These are phyloP conservation scores for Gymnopilus dilepis DNA, from an alignment of 768 basidiomycete genomes.

Conservation along the genomic window DNA sequence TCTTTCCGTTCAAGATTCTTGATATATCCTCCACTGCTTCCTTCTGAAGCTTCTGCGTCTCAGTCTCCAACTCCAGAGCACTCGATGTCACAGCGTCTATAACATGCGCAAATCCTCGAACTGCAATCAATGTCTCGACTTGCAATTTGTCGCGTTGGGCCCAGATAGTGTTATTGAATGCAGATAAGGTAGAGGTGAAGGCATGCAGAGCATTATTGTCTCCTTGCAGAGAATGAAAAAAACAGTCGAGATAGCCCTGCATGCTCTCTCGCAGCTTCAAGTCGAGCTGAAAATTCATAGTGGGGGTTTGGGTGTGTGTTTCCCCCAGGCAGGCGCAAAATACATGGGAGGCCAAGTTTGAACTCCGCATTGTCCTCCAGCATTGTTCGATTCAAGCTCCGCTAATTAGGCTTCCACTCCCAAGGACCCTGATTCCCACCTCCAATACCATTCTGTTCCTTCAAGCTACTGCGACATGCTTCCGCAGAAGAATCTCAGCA, in stretches of 20 bases:
- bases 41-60: neutral
- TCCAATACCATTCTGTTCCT: no score
- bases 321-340: no score
- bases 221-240: neutral
- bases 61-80: constrained; percentile 1
- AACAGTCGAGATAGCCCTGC: neutral
- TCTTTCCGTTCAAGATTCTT: neutral
- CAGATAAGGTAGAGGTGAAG: neutral
- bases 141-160: neutral
- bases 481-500: neutral
- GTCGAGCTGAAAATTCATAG: neutral
- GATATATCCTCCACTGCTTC: neutral
- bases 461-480: neutral
- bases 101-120: neutral
- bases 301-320: neutral
- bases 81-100: neutral
- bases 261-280: neutral
- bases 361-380: constrained; percentile 13
- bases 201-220: neutral
- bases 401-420: no score
- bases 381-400: constrained; percentile 4
- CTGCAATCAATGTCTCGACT: neutral
- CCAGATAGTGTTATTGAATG: neutral
- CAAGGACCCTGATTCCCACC: no score
- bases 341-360: neutral